These are phyloP conservation scores for Hibiscus trionum DNA, from an alignment of 345 rosid genomes.

Conservation along the genomic window DNA sequence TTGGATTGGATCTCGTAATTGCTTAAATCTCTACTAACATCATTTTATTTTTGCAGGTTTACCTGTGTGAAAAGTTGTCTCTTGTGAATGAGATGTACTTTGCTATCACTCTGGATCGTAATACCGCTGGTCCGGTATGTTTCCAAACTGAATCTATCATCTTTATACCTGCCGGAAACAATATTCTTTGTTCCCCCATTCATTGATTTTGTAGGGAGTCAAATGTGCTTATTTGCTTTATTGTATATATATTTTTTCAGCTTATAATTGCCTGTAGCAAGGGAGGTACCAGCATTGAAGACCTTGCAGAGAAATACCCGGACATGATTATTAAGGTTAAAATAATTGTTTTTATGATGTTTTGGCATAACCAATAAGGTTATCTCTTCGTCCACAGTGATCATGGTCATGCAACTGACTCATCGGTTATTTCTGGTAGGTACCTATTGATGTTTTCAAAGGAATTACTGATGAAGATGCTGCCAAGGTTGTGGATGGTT, in stretches of 20 bases:
- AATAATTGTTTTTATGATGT: background rate
- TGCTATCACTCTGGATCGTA: constrained; percentile 90
- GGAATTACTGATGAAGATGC: constrained; percentile 99
- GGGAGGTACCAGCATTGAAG: constrained; percentile 99
- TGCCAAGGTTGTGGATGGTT: constrained; percentile 92
- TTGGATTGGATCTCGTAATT: background rate
- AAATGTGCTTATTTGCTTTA: background rate
- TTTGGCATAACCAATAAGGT: constrained; percentile 11
- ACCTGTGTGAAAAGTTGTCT: constrained; percentile 83
- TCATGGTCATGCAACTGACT: constrained; percentile 12
- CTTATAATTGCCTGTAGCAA: constrained; percentile 88
- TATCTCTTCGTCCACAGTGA: constrained; percentile 6
- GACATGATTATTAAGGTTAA: constrained; percentile 95
- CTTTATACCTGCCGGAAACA: background rate
- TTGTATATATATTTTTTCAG: constrained; percentile 33
- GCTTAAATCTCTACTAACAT: background rate
- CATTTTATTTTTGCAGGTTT: constrained; percentile 53
- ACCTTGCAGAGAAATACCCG: constrained; percentile 96
- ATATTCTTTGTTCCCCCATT: background rate
- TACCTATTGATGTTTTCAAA: constrained; percentile 81
- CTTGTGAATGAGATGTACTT: constrained; percentile 98
- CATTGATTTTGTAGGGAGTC: background rate
- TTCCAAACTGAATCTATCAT: constrained; percentile 1
- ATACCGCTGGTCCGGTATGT: constrained; percentile 93
- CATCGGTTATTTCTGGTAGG: constrained; percentile 42